Base-by-base conservation (phyloP, 768 basidiomycete genomes). In the Lactarius akahatsu region DNA sequence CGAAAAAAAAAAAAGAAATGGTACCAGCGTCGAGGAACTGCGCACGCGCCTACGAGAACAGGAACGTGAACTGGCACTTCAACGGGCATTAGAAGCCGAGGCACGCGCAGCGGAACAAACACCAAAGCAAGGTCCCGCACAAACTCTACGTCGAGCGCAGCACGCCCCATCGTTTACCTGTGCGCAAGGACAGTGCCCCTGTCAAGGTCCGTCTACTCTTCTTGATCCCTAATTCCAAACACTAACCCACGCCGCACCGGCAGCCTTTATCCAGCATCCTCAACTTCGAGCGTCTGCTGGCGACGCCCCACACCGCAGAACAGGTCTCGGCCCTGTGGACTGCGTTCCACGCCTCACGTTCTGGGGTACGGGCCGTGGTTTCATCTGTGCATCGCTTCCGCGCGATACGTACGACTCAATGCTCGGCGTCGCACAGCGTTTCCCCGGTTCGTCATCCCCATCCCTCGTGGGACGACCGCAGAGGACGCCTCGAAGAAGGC, bases 311-410 rank as follows among this genome's bases (percentile, higher is more conserved):
- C 74, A 87, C 90, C 2, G 63, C 86, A 6, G 83, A 84, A 11
- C 90, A 92, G 73, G 83, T 99, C 71, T 83, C 88, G 4, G 82
- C 88, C 0, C 81, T 98, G 0, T 98, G 96, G 96, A 91, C 86
- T 3, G 83, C 91, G 0, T 98, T 96, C 73, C 96, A 98, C 74
- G 83, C 86, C 16, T 86, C 90, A 4, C 87, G 91, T 36, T 89
- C 92, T 1, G 85, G 11, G 87, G 92, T 0, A 91, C 92, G 0
- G 90, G 91, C 18, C 87, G 90, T 41, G 92, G 92, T 11, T 94
- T 85, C 74, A 82, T 98, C 34, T 96, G 90, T 66, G 96, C 96
- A 2, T 80, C 88, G 7, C 82, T 97, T 20, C 89, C 96, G 1
- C 69, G 89, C 60, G 81, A 83, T 8, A 82, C 85, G 16, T 97